Evolutionary conservation across 2,329 filamentous ascomycete species (phyloP).

Genomic region (Diplodia scrobiculata): DNA sequence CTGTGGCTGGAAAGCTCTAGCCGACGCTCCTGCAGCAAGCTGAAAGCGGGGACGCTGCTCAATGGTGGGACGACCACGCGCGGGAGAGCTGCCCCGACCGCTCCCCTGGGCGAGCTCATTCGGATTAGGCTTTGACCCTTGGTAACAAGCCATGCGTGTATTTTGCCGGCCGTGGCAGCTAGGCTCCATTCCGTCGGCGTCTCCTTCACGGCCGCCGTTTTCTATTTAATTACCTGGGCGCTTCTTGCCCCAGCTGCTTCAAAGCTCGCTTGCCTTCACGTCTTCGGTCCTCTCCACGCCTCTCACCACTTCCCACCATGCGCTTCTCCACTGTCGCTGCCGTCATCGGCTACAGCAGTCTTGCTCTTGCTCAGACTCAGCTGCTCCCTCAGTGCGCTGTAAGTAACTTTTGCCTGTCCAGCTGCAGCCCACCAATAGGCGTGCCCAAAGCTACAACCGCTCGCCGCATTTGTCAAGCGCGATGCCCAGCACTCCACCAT

Average conservation of each 20-base stretch:
- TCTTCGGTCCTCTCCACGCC: not conserved
- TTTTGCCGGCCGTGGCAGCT: conserved; percentile 6
- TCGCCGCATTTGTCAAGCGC: not conserved
- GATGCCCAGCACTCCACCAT: not conserved
- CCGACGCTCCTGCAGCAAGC: conserved; percentile 8
- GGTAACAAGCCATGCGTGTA: conserved; percentile 7
- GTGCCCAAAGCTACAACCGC: not conserved
- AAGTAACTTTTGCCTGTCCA: conserved; percentile 27
- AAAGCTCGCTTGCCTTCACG: not conserved
- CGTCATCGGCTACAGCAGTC: conserved; percentile 34
- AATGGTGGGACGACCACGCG: conserved; percentile 20
- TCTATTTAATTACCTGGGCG: conserved; percentile 13
- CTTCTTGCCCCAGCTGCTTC: not conserved
- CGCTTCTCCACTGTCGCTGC: conserved; percentile 34
- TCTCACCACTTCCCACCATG: conserved; percentile 32
- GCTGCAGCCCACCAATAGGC: not conserved
- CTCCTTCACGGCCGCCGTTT: not conserved
- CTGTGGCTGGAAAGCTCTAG: not conserved
- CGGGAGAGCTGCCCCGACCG: conserved; percentile 1
- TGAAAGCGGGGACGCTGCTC: not conserved
- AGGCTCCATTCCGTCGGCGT: not conserved
- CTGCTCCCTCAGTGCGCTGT: conserved; percentile 38
- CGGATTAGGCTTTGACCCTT: conserved; percentile 13
- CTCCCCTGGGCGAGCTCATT: conserved; percentile 1
- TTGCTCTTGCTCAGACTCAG: conserved; percentile 35